Evolutionary conservation across 495 filamentous ascomycete species (phyloP).

Genomic region (Evernia prunastri): DNA sequence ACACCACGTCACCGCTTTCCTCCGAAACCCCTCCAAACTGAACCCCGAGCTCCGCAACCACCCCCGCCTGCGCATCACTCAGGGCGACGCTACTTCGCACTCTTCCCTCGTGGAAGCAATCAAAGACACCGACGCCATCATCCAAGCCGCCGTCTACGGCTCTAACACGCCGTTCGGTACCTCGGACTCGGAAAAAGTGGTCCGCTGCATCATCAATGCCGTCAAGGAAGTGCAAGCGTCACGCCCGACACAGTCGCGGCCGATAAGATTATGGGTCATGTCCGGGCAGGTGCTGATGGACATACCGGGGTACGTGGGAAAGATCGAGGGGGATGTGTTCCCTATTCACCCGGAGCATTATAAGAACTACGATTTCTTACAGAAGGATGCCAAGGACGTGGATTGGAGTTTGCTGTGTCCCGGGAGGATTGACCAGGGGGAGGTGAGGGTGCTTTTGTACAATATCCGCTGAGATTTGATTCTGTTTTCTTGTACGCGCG

Average conservation of each 20-base stretch:
- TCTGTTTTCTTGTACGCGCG: background rate
- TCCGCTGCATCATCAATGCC: constrained; percentile 19
- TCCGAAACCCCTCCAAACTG: constrained; percentile 20
- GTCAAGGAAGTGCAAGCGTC: constrained; percentile 22
- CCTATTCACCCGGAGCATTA: constrained; percentile 25
- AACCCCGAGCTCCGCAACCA: constrained; percentile 14
- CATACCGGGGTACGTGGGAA: constrained; percentile 17
- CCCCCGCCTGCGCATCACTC: constrained; percentile 19
- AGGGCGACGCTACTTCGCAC: constrained; percentile 19
- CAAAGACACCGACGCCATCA: constrained; percentile 19
- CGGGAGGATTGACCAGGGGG: constrained; percentile 19
- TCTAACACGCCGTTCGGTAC: constrained; percentile 6
- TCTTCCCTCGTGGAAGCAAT: constrained; percentile 17
- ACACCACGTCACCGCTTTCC: constrained; percentile 23
- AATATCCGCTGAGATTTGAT: constrained; percentile 7
- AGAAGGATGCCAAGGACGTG: constrained; percentile 19
- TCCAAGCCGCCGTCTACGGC: constrained; percentile 21
- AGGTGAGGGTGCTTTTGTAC: constrained; percentile 23
- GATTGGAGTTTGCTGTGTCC: constrained; percentile 21
- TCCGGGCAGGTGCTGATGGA: constrained; percentile 22
- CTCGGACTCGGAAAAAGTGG: constrained; percentile 18
- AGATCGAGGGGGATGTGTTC: constrained; percentile 22
- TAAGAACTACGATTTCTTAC: constrained; percentile 19
- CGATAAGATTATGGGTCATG: constrained; percentile 21
- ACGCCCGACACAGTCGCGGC: background rate